Evolutionary conservation across 23 red algal genomes (phyloP).

Genomic region (Rhodosorus marinus): DNA sequence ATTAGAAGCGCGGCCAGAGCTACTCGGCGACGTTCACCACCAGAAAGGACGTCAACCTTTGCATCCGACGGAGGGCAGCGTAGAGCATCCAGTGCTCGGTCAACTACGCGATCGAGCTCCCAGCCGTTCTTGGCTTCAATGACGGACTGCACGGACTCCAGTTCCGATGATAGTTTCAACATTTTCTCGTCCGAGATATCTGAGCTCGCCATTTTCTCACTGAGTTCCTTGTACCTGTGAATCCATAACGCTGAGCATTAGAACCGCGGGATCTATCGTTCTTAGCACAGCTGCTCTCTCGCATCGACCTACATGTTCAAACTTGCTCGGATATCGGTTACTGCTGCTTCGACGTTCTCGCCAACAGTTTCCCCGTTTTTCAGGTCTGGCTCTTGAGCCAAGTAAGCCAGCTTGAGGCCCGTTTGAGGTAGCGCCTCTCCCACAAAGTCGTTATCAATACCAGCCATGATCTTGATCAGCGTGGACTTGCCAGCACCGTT

Average conservation of each 20-base stretch:
- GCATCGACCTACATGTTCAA: no score
- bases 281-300: no score
- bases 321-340: conserved; percentile 12
- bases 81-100: conserved; percentile 51
- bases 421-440: conserved; percentile 54
- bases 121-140: conserved; percentile 75
- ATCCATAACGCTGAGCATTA: no score
- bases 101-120: conserved; percentile 68
- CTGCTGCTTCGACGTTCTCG: conserved; percentile 45
- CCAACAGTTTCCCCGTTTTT: conserved; percentile 45
- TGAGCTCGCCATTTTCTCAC: conserved; percentile 16
- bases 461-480: conserved; percentile 70
- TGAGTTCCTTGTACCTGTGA: conserved; percentile 29
- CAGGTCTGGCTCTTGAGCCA: conserved; percentile 69
- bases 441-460: conserved; percentile 64
- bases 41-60: conserved; percentile 32
- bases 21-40: conserved; percentile 62
- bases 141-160: conserved; percentile 33
- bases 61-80: conserved; percentile 63
- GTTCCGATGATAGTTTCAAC: conserved; percentile 36
- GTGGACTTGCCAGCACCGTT: conserved; percentile 78
- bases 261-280: no score
- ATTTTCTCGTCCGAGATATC: conserved; percentile 6
- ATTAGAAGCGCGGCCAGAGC: conserved; percentile 53
- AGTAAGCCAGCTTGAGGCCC: conserved; percentile 39